Evolutionary conservation across 768 basidiomycete species (phyloP), one percentile per base, ranked within the genome.

Genomic region (Mycena filopes): DNA sequence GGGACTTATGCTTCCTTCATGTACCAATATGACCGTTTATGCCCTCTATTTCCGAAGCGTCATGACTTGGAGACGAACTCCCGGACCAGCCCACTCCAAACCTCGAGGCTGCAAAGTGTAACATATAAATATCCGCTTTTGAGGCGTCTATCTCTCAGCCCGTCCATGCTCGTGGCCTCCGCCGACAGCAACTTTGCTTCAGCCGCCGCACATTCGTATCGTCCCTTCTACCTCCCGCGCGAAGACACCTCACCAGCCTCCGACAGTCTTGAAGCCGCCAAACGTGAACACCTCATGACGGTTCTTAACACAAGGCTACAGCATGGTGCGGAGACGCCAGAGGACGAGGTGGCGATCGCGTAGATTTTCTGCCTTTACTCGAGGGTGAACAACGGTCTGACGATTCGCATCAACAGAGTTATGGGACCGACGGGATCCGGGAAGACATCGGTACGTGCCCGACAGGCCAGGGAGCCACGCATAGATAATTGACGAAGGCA

Each of bases 371-470:
- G 12, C 29, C 6, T 21, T 46, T 12, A n/a, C 23, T n/a, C n/a
- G n/a, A 4, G 36, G 29, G 9, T 20, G 12, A 51, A 21, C n/a
- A 13, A 13, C 16, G 20, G 15, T 54, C 61, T 56, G n/a, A n/a
- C n/a, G 40, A 63, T 18, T 11, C 3, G 43, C 33, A n/a, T 50
- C 1, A 21, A 5, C 29, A 63, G 61, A 12, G 47, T 63, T 33
- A 63, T 63, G 61, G 61, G 61, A 26, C 61, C 61, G 8, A 63
- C 61, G 15, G 61, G 61, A 2, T 29, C 47, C 10, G 61, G 54
- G 9, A 63, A 63, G 55, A 56, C 61, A 41, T 63, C 61, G 31
- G 61, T 63, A 45, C 21, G 42, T 47, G 25, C 25, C 2, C 18
- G 4, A n/a, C 33, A 49, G n/a, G n/a, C n/a, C n/a, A n/a, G n/a